phyloP scores from a whole-genome alignment of 805 yeast species.

The Metschnikowia sp. region DNA sequence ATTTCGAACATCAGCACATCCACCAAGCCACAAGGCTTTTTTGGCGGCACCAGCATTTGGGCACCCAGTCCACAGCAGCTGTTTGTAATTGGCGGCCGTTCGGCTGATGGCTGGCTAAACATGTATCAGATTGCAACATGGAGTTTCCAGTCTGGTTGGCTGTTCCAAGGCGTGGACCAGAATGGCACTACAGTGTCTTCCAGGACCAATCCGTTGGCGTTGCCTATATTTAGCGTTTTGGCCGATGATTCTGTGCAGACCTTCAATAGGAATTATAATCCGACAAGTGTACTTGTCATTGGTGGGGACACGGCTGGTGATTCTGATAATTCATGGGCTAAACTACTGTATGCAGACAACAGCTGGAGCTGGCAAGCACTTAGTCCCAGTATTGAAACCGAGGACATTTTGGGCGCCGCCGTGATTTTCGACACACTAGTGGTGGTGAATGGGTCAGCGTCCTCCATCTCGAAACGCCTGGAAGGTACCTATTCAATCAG shows the following conservation, averaged over 20 bases:
- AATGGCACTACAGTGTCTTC: conserved; percentile 41
- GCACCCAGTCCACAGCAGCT: conserved; percentile 46
- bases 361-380: conserved; percentile 39
- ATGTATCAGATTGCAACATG: conserved; percentile 73
- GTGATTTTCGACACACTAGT: conserved; percentile 50
- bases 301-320: conserved; percentile 53
- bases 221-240: conserved; percentile 48
- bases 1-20: conserved; percentile 43
- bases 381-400: conserved; percentile 15
- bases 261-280: conserved; percentile 31
- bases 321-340: conserved; percentile 42
- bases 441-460: conserved; percentile 28
- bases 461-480: neutral
- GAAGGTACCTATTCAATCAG: conserved; percentile 28
- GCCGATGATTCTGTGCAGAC: conserved; percentile 22
- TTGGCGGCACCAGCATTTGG: conserved; percentile 45
- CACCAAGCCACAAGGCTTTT: conserved; percentile 54
- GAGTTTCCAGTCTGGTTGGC: conserved; percentile 67
- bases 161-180: conserved; percentile 39
- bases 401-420: conserved; percentile 47
- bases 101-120: conserved; percentile 62
- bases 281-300: conserved; percentile 46
- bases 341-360: conserved; percentile 30
- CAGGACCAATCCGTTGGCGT: conserved; percentile 47
- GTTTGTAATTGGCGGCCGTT: conserved; percentile 64